Evolutionary conservation across 2,329 filamentous ascomycete genomes (phyloP), one percentile per base, ranked within the genome.

Genomic region (Balansia obtecta): DNA sequence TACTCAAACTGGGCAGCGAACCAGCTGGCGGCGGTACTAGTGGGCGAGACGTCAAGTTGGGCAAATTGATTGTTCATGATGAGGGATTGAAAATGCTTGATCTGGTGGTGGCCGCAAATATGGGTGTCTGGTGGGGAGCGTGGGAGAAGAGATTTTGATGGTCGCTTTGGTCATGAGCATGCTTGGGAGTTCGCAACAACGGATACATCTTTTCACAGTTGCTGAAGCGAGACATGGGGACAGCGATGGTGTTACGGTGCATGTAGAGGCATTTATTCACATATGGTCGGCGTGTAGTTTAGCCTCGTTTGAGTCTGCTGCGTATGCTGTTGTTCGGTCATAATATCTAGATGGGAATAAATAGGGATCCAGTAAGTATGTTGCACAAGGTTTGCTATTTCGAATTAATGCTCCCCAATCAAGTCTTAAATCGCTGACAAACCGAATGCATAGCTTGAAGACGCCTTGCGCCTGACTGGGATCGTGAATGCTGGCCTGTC

Each of bases 31-130:
- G 91, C 20, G 91, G 91, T 0, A 85, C 86, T 61, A 77, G 84
- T 43, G 91, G 91, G 0, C 89, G 87, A 64, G 80, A 87, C 60
- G 90, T 88, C 3, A 98, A 98, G 70, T 71, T 98, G 58, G 93
- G 91, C 0, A 98, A 97, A 68, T 71, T 98, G 48, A 88, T 97
- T 48, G 77, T 98, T 38, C 80, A 89, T 58, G 82, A 91, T 50
- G 90, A 95, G 60, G 93, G 93, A 0, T 69, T 95, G 56, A 95
- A 95, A 71, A 97, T 98, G 91, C 68, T 97, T 60, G 93, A 98
- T 71, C 66, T 98, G 52, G 73, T 95, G 0, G 88, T 98, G 18
- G 88, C 91, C 4, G 86, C 89, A 11, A 96, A 95, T 62, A 79
- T 98, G 68, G 88, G 86, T 1, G 71, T 97, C 15, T 98, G 90